These are phyloP conservation scores for Sutorius eximius DNA, from an alignment of 1,284 basidiomycete species.

Conservation along the genomic window DNA sequence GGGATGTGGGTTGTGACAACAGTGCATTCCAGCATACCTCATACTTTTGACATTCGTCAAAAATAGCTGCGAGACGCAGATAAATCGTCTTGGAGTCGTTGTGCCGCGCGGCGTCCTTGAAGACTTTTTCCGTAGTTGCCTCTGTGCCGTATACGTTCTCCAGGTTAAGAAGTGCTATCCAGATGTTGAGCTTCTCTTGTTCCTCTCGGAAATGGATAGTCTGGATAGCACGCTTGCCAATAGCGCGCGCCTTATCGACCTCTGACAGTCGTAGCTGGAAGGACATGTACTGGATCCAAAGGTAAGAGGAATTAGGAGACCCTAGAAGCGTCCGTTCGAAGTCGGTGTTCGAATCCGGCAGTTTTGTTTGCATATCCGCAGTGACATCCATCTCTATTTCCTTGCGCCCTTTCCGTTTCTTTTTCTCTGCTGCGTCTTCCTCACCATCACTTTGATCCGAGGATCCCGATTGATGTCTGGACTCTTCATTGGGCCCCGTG, in stretches of 20 bases:
- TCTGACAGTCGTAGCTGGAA: slow-evolving; percentile 96
- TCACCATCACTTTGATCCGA: slow-evolving; percentile 55
- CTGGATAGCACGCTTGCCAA: slow-evolving; percentile 81
- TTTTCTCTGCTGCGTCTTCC: slow-evolving; percentile 47
- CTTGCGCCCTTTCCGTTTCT: slow-evolving; percentile 67
- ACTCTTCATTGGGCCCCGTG: slow-evolving; percentile 37
- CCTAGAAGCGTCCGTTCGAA: slow-evolving; percentile 93
- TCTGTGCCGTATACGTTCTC: slow-evolving; percentile 94
- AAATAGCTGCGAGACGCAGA: slow-evolving; percentile 81
- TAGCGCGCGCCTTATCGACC: slow-evolving; percentile 89
- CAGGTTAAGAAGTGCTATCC: slow-evolving; percentile 95
- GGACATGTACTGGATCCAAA: slow-evolving; percentile 99
- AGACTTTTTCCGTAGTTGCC: slow-evolving; percentile 73
- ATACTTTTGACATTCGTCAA: slow-evolving; percentile 80
- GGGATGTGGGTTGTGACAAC: not conserved
- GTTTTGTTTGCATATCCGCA: slow-evolving; percentile 78
- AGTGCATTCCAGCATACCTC: slow-evolving; percentile 52
- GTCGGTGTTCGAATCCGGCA: slow-evolving; percentile 90
- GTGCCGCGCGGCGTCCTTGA: slow-evolving; percentile 87
- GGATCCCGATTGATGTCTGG: slow-evolving; percentile 31
- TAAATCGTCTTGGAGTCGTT: slow-evolving; percentile 94
- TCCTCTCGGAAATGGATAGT: slow-evolving; percentile 97
- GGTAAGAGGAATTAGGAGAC: slow-evolving; percentile 96
- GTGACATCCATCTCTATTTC: slow-evolving; percentile 82
- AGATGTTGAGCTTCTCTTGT: slow-evolving; percentile 94